These are phyloP conservation scores for Orbilia ellipsospora DNA, from an alignment of 2,329 filamentous ascomycete genomes.

Conservation along the genomic window DNA sequence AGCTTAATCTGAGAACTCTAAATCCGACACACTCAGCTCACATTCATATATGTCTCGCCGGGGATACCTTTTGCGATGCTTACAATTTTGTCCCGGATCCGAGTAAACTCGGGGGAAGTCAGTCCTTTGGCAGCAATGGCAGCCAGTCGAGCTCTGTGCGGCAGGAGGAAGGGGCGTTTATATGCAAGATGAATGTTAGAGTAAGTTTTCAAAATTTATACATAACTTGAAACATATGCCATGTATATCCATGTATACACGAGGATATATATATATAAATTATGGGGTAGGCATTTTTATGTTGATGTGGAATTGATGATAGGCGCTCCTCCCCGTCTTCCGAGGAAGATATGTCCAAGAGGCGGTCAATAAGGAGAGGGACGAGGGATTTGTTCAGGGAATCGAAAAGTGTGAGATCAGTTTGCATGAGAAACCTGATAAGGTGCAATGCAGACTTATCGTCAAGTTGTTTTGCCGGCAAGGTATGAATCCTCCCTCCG, in stretches of 20 bases:
- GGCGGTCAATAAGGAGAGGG: conserved; percentile 63
- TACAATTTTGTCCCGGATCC: conserved; percentile 51
- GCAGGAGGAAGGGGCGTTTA: conserved; percentile 37
- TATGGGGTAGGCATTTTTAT: neutral
- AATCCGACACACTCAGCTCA: conserved; percentile 49
- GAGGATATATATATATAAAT: no score
- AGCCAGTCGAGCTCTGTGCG: conserved; percentile 25
- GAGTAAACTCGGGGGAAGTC: conserved; percentile 8
- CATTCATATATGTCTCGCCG: conserved; percentile 43
- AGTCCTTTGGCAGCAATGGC: conserved; percentile 43
- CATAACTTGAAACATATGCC: neutral
- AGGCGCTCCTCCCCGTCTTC: conserved; percentile 67
- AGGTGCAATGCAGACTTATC: conserved; percentile 67
- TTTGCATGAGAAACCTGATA: conserved; percentile 65
- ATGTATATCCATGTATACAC: no score
- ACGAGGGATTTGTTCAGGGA: conserved; percentile 59
- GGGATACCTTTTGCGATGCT: conserved; percentile 46
- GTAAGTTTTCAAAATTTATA: conserved; percentile 1
- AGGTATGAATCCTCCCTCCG: conserved; percentile 58
- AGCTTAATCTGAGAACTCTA: conserved; percentile 48
- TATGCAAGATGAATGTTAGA: conserved; percentile 46
- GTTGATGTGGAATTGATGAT: neutral
- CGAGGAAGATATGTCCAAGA: conserved; percentile 65
- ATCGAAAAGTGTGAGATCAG: conserved; percentile 68
- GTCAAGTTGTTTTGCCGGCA: conserved; percentile 68